These are phyloP conservation scores for Cyclotella atomus DNA, from an alignment of 108 stramenopile species.

Conservation along the genomic window DNA sequence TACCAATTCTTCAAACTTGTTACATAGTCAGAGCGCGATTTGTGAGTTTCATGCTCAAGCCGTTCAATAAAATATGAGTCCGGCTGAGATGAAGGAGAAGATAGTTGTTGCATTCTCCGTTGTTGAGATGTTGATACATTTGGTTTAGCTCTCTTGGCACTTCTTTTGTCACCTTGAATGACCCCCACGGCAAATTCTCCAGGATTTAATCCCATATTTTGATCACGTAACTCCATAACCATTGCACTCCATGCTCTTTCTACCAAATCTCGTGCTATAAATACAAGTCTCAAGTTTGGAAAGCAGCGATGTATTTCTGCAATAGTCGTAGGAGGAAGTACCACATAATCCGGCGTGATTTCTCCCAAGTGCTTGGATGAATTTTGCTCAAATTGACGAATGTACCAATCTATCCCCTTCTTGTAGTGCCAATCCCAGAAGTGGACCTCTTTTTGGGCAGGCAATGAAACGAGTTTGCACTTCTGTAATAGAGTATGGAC, in stretches of 20 bases:
- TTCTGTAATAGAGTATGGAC: constrained; percentile 52
- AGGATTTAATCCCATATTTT: constrained; percentile 40
- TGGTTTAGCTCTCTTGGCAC: no score
- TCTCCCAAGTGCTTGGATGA: constrained; percentile 37
- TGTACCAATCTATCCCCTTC: constrained; percentile 62
- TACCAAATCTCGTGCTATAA: constrained; percentile 58
- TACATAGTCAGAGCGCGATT: constrained; percentile 15
- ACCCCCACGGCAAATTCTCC: constrained; percentile 53
- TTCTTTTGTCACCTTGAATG: background rate
- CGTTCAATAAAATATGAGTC: constrained; percentile 58
- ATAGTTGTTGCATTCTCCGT: constrained; percentile 36
- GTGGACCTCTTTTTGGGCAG: constrained; percentile 59
- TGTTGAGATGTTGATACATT: constrained; percentile 28
- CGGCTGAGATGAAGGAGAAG: constrained; percentile 38
- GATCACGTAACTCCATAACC: constrained; percentile 58
- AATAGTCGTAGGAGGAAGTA: constrained; percentile 35
- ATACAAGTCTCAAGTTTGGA: constrained; percentile 49
- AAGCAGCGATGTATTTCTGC: constrained; percentile 40
- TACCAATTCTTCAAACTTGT: constrained; percentile 42
- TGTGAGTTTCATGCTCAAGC: constrained; percentile 44
- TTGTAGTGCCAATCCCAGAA: constrained; percentile 69
- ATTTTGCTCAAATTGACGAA: constrained; percentile 42
- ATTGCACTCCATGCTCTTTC: constrained; percentile 63
- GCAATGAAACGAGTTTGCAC: constrained; percentile 30
- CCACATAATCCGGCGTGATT: constrained; percentile 59